Evolutionary conservation across 768 basidiomycete genomes (phyloP).

Genomic region (Porpolomopsis calyptriformis): DNA sequence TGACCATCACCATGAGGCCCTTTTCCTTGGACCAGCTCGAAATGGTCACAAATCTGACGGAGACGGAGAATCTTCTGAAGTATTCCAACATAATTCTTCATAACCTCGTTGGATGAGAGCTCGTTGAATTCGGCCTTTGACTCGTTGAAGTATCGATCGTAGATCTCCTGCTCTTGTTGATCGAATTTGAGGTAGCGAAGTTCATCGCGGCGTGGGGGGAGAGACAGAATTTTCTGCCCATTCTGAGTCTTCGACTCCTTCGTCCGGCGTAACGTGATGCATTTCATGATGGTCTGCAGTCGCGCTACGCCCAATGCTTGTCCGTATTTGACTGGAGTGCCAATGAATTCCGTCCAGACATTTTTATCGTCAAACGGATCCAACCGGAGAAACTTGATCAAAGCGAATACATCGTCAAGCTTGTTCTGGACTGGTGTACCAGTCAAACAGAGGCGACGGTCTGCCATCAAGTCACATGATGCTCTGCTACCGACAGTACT

Average conservation of each 20-base stretch:
- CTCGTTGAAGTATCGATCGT: conserved; percentile 79
- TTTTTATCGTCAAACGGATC: conserved; percentile 90
- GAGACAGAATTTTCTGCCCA: conserved; percentile 74
- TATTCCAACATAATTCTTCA: conserved; percentile 98
- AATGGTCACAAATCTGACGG: conserved; percentile 97
- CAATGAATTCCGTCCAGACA: conserved; percentile 87
- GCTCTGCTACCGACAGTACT: conserved; percentile 90
- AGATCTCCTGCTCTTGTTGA: conserved; percentile 71
- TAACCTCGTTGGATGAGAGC: conserved; percentile 79
- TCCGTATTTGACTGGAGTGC: conserved; percentile 85
- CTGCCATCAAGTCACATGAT: conserved; percentile 88
- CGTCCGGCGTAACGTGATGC: conserved; percentile 90
- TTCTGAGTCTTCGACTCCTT: conserved; percentile 79
- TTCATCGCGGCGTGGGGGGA: conserved; percentile 87
- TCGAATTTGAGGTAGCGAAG: conserved; percentile 79
- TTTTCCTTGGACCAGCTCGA: conserved; percentile 74
- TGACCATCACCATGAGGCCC: conserved; percentile 33
- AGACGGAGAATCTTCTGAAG: conserved; percentile 92
- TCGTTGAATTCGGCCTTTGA: conserved; percentile 89
- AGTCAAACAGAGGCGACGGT: conserved; percentile 88
- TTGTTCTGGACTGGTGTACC: conserved; percentile 99
- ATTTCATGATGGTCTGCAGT: conserved; percentile 95
- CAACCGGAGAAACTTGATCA: conserved; percentile 91
- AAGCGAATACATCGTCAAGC: conserved; percentile 92
- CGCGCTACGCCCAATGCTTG: conserved; percentile 83